Conservation (phyloP, 176 grass and related monocot genomes). For the Hordeum marinum region DNA sequence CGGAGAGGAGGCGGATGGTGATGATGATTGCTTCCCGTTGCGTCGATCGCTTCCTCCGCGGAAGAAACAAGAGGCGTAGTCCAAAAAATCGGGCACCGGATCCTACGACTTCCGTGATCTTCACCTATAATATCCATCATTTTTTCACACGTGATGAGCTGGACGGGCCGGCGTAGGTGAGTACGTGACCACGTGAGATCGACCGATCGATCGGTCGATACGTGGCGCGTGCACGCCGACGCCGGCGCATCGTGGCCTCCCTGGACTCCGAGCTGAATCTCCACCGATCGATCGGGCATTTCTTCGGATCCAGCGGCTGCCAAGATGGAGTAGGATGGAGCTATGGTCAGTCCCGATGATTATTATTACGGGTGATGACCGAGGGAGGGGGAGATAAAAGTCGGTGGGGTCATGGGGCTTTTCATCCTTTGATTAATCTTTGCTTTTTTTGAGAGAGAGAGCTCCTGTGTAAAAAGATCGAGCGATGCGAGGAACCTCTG, state of each 20-base stretch:
- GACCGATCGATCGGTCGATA: background rate
- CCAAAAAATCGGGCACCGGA: background rate
- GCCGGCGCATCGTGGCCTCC: background rate
- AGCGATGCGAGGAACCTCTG: background rate
- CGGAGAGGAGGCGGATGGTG: too few relatives aligned
- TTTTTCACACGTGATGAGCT: constrained; percentile 4
- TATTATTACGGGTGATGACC: too few relatives aligned
- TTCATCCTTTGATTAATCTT: too few relatives aligned
- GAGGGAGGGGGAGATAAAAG: too few relatives aligned
- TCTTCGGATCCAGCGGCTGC: background rate
- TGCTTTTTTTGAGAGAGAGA: too few relatives aligned
- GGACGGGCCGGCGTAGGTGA: background rate
- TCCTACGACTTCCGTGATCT: background rate
- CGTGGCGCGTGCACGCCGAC: background rate
- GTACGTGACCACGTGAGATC: background rate
- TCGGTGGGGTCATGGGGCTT: background rate
- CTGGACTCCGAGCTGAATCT: background rate
- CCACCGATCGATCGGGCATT: background rate
- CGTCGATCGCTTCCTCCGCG: background rate
- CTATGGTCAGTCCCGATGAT: too few relatives aligned
- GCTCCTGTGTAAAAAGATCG: background rate
- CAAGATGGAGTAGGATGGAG: background rate
- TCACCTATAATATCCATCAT: background rate
- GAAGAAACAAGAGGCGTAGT: constrained; percentile 5
- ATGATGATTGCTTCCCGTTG: constrained; percentile 4